Percentiles rank a stretch among this genome's conserved stretches.
phyloP scores from a whole-genome alignment of 352 stramenopile genomes.

The Globisporangium nagaii region DNA sequence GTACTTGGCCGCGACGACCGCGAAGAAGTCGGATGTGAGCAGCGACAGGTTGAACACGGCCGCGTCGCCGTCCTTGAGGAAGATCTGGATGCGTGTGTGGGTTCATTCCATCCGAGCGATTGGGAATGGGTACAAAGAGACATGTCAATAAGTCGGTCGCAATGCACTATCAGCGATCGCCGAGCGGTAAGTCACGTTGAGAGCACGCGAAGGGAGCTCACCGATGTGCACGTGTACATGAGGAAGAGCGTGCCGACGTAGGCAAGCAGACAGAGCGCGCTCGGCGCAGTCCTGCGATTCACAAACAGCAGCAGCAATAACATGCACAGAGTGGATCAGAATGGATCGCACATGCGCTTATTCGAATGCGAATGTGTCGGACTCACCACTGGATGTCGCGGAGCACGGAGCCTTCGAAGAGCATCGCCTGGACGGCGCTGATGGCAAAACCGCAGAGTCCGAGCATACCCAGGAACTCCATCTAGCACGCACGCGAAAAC shows the following conservation, averaged over 20 bases:
- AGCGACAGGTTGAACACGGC: slow-evolving; percentile 96
- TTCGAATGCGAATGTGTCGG: neutral
- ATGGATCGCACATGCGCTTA: neutral
- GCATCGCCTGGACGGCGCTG: slow-evolving; percentile 69
- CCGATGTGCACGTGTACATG: slow-evolving; percentile 90
- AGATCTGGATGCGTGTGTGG: slow-evolving; percentile 24
- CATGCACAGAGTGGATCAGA: too few relatives aligned
- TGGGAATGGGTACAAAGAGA: slow-evolving; percentile 2
- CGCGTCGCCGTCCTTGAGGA: slow-evolving; percentile 85
- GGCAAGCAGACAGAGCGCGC: slow-evolving; percentile 48
- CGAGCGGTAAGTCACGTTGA: too few relatives aligned
- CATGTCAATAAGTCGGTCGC: too few relatives aligned
- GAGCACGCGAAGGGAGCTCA: slow-evolving; percentile 45
- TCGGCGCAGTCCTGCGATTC: slow-evolving; percentile 45
- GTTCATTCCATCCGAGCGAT: neutral
- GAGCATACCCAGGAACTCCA: slow-evolving; percentile 95
- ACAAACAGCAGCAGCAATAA: too few relatives aligned
- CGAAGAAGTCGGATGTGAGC: slow-evolving; percentile 95
- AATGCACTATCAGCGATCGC: too few relatives aligned
- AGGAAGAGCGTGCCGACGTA: slow-evolving; percentile 83
- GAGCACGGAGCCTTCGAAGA: slow-evolving; percentile 74
- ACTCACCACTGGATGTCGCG: slow-evolving; percentile 35
- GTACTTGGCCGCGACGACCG: slow-evolving; percentile 87
- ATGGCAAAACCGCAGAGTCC: slow-evolving; percentile 91
- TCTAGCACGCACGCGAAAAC: slow-evolving; percentile 21